Base-by-base conservation (phyloP, 139 green algal species). In the Chlamydomonas asymmetrica region DNA sequence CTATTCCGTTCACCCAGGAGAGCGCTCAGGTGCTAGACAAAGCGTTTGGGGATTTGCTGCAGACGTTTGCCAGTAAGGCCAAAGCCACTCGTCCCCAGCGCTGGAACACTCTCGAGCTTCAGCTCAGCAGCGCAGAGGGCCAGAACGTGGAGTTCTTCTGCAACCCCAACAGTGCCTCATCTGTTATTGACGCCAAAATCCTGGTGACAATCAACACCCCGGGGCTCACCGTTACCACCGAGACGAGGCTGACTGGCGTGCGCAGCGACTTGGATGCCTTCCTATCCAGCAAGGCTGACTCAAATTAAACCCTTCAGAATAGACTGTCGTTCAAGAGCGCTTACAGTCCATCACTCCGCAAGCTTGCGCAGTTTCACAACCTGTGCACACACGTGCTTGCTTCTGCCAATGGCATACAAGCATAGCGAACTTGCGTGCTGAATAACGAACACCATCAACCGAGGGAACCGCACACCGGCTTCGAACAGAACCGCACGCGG, bases 121-220 rank as follows among this genome's bases (percentile, higher is more conserved):
- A 59, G 3, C 31, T 67, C 7, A 39, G 54, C 56, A 45, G 66
- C 0, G 74, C 76, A 3, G 83, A 83, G 37, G 2, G 90, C 1
- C 57, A 79, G 41, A 68, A 54, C 34, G 63, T 93, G 18, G 77
- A 94, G 75, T 54, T 94, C 18, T 88, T 93, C 34, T 96, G 91
- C 89, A 96, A 96, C 78, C 91, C 91, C 49, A 96, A 96, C 66
- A 87, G 85, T 0, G 76, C 91, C 73, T 76, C 79, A 27, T 92
- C 82, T 5, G 88, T 87, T 1, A 96, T 96, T 70, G 91, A 96
- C 34, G 91, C 91, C 34, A 90, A 90, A 63, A 74, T 91, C 18
- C 62, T 95, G 32, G 59, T 96, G 37, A 91, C 82, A 0, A 13
- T 95, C n/a, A 38, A 74, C 43, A 75, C 71, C 5, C 37, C 63